Evolutionary conservation across 768 basidiomycete species (phyloP), one percentile per base, ranked within the genome.

Genomic region (Dentipellis sp.): DNA sequence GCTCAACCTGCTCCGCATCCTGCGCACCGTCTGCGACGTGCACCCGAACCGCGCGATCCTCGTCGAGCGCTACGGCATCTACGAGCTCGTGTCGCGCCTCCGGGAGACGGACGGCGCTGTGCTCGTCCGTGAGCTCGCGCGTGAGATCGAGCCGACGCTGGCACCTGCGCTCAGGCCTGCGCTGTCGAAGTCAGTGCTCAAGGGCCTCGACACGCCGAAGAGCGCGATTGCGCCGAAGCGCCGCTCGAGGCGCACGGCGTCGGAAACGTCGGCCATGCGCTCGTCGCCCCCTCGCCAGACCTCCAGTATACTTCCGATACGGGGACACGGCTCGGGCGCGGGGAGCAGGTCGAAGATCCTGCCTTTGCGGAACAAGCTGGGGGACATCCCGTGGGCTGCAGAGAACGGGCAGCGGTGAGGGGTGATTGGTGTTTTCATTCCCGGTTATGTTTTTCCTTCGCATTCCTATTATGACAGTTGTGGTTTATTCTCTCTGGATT

Each of bases 101-200:
- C 91, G 89, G 65, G 79, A 82, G 59, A 83, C 86, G 51, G 97
- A 99, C 67, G 88, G 83, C 11, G 94, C 95, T 0, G 87, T 98
- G 16, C 78, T 99, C 29, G 93, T 97, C 16, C 78, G 90, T 56
- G 91, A 97, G 68, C 71, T 97, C 47, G 92, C 92, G 17, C 78
- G 86, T 62, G 91, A 93, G 69, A 91, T 93, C 57, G 74, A 91
- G 21, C 91, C 91, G 0, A 78, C 83, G 0, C 76, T 93, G 45
- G 79, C 80, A 38, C 88, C 90, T 2, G 89, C 78, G 6, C 69
- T 91, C 63, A 82, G 76, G 65, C 86, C 86, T 10, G 72, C 70
- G 0, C 63, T 63, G 3, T 61, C 67, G 19, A 74, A 69, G 51
- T 58, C 58, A n/a, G 60, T 59, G 38, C 29, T 60, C 29, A 73